Evolutionary conservation across 495 filamentous ascomycete genomes (phyloP).

Genomic region (Annulohypoxylon maeteangense): DNA sequence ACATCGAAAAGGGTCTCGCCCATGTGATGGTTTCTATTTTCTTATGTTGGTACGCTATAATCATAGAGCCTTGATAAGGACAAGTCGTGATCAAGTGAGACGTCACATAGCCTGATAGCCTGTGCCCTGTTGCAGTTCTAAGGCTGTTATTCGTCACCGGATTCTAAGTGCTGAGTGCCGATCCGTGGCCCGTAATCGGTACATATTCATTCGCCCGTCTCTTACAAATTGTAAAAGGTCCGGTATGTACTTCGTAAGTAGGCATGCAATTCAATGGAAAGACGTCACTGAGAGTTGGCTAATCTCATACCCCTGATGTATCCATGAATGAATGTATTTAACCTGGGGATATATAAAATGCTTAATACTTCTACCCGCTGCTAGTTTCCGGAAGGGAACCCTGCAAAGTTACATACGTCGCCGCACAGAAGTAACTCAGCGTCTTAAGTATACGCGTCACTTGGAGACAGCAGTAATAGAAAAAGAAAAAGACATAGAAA

Average conservation of each 20-base stretch:
- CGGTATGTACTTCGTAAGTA: neutral
- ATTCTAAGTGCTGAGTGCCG: neutral
- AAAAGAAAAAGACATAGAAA: neutral
- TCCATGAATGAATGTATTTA: neutral
- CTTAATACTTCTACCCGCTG: conserved; percentile 11
- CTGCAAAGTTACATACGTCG: conserved; percentile 4
- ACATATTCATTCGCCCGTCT: neutral
- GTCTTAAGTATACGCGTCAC: conserved; percentile 3
- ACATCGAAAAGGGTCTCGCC: conserved; percentile 14
- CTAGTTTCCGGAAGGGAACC: conserved; percentile 16
- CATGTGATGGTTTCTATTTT: conserved; percentile 25
- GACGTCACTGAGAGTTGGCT: neutral
- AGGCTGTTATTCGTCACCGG: conserved; percentile 1
- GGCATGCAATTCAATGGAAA: neutral
- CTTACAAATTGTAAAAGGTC: neutral
- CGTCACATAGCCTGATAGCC: neutral
- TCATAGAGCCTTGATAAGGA: neutral
- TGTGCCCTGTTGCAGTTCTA: neutral
- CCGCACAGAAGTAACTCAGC: conserved; percentile 1
- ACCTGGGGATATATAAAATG: neutral
- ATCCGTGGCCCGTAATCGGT: conserved; percentile 1
- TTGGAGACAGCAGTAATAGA: neutral
- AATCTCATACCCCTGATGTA: neutral
- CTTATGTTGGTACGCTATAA: neutral
- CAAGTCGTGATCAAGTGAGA: conserved; percentile 4